A percentile compares a stretch with the other conserved stretches of the same genome.
phyloP scores from a whole-genome alignment of 176 grass and related monocot species.

The Zoysia japonica region DNA sequence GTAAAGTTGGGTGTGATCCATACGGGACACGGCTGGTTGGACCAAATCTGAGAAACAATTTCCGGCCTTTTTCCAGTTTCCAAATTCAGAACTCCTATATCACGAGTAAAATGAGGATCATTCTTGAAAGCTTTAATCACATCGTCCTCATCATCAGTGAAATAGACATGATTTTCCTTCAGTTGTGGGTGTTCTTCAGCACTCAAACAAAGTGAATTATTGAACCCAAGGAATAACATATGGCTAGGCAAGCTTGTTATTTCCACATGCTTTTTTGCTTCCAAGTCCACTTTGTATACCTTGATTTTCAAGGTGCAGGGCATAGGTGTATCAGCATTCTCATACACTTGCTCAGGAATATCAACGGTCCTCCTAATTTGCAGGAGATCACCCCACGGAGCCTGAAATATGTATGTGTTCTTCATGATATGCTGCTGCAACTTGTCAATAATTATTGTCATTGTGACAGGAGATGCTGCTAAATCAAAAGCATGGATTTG shows the following conservation, averaged over 20 bases:
- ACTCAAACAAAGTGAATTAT: slow-evolving; percentile 1
- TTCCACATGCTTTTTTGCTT: neutral
- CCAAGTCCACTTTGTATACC: slow-evolving; percentile 13
- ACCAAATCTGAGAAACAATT: slow-evolving; percentile 18
- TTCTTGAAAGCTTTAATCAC: neutral
- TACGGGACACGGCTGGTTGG: neutral
- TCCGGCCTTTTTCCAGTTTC: neutral
- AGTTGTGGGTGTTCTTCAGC: neutral
- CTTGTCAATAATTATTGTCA: no score
- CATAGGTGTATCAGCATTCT: neutral
- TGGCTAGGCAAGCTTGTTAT: neutral
- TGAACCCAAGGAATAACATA: slow-evolving; percentile 2
- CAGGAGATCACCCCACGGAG: no score
- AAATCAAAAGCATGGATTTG: no score
- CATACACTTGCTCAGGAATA: neutral
- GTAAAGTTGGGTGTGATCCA: slow-evolving; percentile 11
- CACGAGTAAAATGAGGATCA: neutral
- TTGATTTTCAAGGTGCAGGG: neutral
- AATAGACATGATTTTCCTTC: slow-evolving; percentile 14
- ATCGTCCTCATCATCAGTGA: neutral
- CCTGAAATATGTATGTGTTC: no score
- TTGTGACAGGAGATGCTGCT: no score
- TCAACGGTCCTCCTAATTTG: neutral
- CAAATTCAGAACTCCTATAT: slow-evolving; percentile 1
- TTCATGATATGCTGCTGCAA: no score